Evolutionary conservation across 768 basidiomycete genomes (phyloP), one percentile per base, ranked within the genome.

Genomic region (Leccinum obscurum): DNA sequence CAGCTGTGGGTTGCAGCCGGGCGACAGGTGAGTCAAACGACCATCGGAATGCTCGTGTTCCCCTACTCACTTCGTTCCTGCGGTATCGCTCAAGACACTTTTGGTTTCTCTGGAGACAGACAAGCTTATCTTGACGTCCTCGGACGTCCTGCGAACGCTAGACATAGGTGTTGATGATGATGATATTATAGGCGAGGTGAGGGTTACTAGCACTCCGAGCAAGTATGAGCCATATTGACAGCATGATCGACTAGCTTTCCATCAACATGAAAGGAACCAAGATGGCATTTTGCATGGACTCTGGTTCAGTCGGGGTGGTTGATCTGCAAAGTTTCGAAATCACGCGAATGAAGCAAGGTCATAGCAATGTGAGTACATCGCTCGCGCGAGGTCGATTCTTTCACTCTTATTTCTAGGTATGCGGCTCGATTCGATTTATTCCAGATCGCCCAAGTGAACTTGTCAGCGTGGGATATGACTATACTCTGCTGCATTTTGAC

Each of bases 401-500:
- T 59, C 26, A 52, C 32, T 13, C 59, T 60, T 54, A 61, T 58
- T 56, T 61, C 37, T 66, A 93, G 91, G 83, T 93, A 13, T 90
- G 88, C 52, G 85, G 83, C 11, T 80, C 81, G 17, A 85, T 89
- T 41, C 83, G 77, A 60, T 93, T 91, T 69, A 83, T 93, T 60
- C 87, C 89, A 7, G 82, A 82, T 68, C 79, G 90, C 24, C 84
- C 89, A 4, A 80, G 77, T 48, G 92, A 93, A 70, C 67, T 92
- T 13, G 79, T 94, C 24, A 91, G 88, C 61, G 90, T 85, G 6
- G 92, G 92, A 2, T 93, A 89, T 66, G 92, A 94, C 64, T 82
- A 79, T 44, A 74, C 78, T 4, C 65, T 93, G 26, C 69, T 89
- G 14, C 92, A 93, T 66, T 87, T 85, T 66, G 89, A 92, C 65